Base-by-base conservation (phyloP, 306 rosid species). In the Lupinus albus region DNA sequence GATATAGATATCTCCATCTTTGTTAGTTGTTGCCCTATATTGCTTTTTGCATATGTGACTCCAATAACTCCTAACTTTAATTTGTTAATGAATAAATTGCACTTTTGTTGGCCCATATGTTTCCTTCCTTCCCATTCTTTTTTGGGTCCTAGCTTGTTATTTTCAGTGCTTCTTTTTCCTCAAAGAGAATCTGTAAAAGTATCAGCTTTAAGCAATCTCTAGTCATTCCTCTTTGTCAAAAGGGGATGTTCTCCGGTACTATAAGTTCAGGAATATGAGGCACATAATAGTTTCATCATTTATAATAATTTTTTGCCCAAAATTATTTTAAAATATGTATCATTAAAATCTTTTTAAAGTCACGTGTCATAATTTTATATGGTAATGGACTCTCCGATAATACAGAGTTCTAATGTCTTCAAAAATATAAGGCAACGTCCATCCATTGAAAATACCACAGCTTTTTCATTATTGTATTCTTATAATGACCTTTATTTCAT, bases 401-500 rank as follows among this genome's bases (percentile, higher is more conserved):
- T n/a, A n/a, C n/a, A n/a, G n/a, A n/a, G n/a, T n/a, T n/a, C n/a
- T n/a, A n/a, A n/a, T n/a, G n/a, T n/a, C n/a, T n/a, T n/a, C n/a
- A n/a, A n/a, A n/a, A n/a, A n/a, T n/a, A n/a, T n/a, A n/a, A n/a
- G n/a, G n/a, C 91, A 80, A 78, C 55, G n/a, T 70, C 75, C 68
- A 53, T 76, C 74, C 78, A 72, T 76, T 76, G 79, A 81, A 75
- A 81, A 68, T 74, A 68, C 74, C 79, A 67, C 62, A 74, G 56
- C 72, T 78, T 79, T 83, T 78, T 63, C 76, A 78, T 61, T 83
- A 65, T 80, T 78, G 54, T 51, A 83, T 80, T 78, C 57, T 58
- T 58, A 61, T 53, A 16, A 69, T 86, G 77, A 78, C 84, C 84
- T 80, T 86, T 80, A 86, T 72, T 20, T 79, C 88, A 79, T 70